phyloP scores from a whole-genome alignment of 805 yeast genomes.

The Scheffersomyces stipitis region DNA sequence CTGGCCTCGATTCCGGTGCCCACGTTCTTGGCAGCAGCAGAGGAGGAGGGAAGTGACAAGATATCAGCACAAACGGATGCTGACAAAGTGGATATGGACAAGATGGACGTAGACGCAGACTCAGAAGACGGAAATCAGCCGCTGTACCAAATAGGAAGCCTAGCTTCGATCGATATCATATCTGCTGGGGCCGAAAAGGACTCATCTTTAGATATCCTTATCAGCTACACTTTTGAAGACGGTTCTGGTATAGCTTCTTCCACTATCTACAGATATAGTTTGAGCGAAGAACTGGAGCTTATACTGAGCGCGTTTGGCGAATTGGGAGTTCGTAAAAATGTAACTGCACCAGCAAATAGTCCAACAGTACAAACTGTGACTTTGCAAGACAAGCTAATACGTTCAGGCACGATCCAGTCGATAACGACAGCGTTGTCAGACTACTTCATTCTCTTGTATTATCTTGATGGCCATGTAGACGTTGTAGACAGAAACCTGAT shows the following conservation, averaged over 20 bases:
- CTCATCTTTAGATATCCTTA: conserved; percentile 46
- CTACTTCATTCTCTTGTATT: conserved; percentile 36
- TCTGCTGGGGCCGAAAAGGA: conserved; percentile 45
- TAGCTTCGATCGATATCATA: conserved; percentile 39
- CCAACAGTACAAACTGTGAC: conserved; percentile 10
- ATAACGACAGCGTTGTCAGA: conserved; percentile 40
- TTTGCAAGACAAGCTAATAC: conserved; percentile 26
- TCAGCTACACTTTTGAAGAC: conserved; percentile 34
- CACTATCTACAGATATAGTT: conserved; percentile 27
- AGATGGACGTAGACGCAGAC: conserved; percentile 15
- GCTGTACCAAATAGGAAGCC: conserved; percentile 6
- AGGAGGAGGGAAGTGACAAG: conserved; percentile 2
- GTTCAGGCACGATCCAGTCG: conserved; percentile 27
- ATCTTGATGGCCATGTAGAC: conserved; percentile 47
- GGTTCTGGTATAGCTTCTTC: conserved; percentile 11
- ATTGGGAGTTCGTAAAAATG: conserved; percentile 24
- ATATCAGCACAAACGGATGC: too few species aligned
- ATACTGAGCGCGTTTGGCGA: conserved; percentile 31
- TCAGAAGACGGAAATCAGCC: conserved; percentile 2
- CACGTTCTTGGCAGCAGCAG: conserved; percentile 12
- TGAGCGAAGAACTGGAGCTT: conserved; percentile 19
- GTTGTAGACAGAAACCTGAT: conserved; percentile 39
- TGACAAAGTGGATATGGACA: conserved; percentile 13
- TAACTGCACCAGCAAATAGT: not conserved
- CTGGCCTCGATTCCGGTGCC: conserved; percentile 28